Evolutionary conservation across 805 yeast genomes (phyloP).

Genomic region (Sungouiella thailandica): DNA sequence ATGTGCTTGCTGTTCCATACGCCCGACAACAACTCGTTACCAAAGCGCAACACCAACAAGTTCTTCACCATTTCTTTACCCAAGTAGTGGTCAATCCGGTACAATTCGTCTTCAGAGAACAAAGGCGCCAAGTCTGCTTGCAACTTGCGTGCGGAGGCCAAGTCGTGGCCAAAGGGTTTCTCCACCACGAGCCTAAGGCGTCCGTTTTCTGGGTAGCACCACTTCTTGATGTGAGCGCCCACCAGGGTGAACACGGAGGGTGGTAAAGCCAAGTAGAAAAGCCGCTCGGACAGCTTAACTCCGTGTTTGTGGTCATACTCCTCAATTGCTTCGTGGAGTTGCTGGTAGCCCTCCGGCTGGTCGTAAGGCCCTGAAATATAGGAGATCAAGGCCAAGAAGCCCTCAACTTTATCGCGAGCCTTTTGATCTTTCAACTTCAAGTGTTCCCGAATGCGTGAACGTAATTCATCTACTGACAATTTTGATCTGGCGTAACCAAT

Average conservation of each 20-base stretch:
- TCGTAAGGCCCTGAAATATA: slow-evolving; percentile 83
- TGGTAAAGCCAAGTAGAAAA: slow-evolving; percentile 91
- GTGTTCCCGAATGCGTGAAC: slow-evolving; percentile 57
- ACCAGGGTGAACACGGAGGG: slow-evolving; percentile 87
- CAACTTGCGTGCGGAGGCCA: slow-evolving; percentile 69
- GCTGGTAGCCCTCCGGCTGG: slow-evolving; percentile 63
- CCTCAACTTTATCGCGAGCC: slow-evolving; percentile 41
- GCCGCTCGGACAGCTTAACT: slow-evolving; percentile 59
- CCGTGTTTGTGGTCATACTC: slow-evolving; percentile 49
- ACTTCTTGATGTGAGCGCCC: slow-evolving; percentile 63
- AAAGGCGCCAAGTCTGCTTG: slow-evolving; percentile 77
- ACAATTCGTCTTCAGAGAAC: slow-evolving; percentile 86
- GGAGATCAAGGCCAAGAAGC: slow-evolving; percentile 60
- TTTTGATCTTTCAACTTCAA: slow-evolving; percentile 49
- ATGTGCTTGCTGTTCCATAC: slow-evolving; percentile 83
- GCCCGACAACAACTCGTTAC: slow-evolving; percentile 82
- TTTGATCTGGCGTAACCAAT: slow-evolving; percentile 91
- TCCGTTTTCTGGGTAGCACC: slow-evolving; percentile 59
- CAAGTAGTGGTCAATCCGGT: slow-evolving; percentile 93
- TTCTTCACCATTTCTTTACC: slow-evolving; percentile 99
- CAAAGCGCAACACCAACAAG: slow-evolving; percentile 81
- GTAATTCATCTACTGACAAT: slow-evolving; percentile 61
- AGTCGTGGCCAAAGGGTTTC: slow-evolving; percentile 96
- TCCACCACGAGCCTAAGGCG: slow-evolving; percentile 79
- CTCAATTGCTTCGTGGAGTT: slow-evolving; percentile 51